phyloP scores from a whole-genome alignment of 2,329 filamentous ascomycete species.

The Aureobasidium sp. region DNA sequence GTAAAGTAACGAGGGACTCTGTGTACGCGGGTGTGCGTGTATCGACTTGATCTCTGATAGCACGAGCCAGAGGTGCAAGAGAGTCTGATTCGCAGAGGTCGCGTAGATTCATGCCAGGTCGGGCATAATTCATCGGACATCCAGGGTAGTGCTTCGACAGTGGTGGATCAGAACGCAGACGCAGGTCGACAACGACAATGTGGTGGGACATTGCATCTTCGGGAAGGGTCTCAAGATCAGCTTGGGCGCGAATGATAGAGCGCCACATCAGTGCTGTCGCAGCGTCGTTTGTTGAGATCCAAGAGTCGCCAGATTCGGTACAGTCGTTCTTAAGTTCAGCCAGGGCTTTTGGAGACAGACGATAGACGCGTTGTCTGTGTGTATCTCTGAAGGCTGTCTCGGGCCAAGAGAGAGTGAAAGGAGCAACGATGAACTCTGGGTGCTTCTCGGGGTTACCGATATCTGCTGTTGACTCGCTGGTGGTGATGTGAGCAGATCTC shows the following conservation, averaged over 20 bases:
- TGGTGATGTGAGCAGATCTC: not conserved
- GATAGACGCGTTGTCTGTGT: conserved; percentile 2
- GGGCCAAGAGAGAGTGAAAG: not conserved
- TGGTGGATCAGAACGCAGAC: not conserved
- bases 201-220: not conserved
- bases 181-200: conserved; percentile 10
- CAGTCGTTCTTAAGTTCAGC: conserved; percentile 1
- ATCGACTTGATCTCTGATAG: not conserved
- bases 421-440: not conserved
- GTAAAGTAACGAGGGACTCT: not conserved
- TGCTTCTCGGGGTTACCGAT: not conserved
- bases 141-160: not conserved
- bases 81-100: not conserved
- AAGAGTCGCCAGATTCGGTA: not conserved
- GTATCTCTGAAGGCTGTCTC: not conserved
- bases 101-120: not conserved
- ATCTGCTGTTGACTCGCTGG: not conserved
- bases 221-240: not conserved
- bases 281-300: conserved; percentile 2
- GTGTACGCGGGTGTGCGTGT: not conserved
- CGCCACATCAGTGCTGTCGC: not conserved
- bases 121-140: conserved; percentile 6
- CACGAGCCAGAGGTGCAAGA: not conserved
- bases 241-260: not conserved
- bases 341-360: conserved; percentile 1